Evolutionary conservation across 1,284 basidiomycete genomes (phyloP), one percentile per base, ranked within the genome.

Genomic region (Wallemia mellicola): DNA sequence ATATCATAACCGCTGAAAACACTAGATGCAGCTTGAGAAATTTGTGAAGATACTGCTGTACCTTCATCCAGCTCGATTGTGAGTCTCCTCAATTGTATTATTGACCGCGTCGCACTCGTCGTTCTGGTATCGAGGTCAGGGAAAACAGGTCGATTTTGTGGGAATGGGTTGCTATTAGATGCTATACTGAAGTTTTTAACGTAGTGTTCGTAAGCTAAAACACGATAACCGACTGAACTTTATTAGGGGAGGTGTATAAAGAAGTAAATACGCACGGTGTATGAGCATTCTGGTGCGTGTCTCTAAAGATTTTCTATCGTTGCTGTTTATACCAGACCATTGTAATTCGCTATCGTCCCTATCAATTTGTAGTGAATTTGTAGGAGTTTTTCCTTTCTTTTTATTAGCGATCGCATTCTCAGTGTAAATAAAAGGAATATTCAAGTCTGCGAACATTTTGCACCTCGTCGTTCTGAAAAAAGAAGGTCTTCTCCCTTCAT

Each of bases 1-100:
- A 91, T 69, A 66, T 89, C 84, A 70, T 86, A 89, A 1, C 74
- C 69, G 17, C 74, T 71, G 64, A 82, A 74, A 3, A 78, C 65
- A 0, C 75, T 67, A 0, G 74, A 68, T 63, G 80, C 80, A 28
- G 2, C 15, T 17, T 26, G 27, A 11, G 2, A 9, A 9, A 57
- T 9, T 7, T 24, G 14, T 15, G 7, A 11, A n/a, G 55, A 2
- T 14, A 5, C 15, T 9, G 7, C 15, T 17, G 14, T n/a, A 7
- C 3, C 38, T 22, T 48, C 38, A 48, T 48, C 38, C 9, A 57
- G 24, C 55, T 26, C 27, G 24, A 57, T 15, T 14, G 27, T 26
- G 24, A 57, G 55, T 26, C 55, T 26, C 2, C 15, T 57, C 5
- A 57, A 24, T 57, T 57, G 55, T 2, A 57, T 14, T 26, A 57